Percentiles rank a stretch among this genome's conserved stretches.
Evolutionary conservation across 495 filamentous ascomycete genomes (phyloP).

Genomic region (Talaromyces adpressus): DNA sequence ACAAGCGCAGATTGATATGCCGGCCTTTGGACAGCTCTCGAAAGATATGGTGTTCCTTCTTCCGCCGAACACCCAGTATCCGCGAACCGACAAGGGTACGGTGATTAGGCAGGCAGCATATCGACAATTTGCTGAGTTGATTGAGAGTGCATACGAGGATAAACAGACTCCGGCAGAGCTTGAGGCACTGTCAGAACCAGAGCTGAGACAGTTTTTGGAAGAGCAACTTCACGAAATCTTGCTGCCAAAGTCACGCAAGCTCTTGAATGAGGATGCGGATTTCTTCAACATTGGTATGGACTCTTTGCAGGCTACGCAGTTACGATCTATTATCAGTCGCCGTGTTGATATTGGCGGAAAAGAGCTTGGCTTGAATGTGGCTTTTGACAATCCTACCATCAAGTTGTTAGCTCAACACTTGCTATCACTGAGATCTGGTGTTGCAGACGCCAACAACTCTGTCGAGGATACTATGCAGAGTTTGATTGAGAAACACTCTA

Average conservation of each 20-base stretch:
- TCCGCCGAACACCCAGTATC: conserved; percentile 36
- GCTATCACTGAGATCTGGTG: conserved; percentile 17
- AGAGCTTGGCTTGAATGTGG: conserved; percentile 36
- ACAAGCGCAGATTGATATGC: conserved; percentile 35
- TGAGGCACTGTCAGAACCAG: conserved; percentile 8
- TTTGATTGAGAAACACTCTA: conserved; percentile 33
- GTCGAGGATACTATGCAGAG: conserved; percentile 23
- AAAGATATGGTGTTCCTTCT: conserved; percentile 44
- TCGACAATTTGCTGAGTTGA: conserved; percentile 38
- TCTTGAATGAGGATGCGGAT: conserved; percentile 32
- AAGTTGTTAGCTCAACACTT: conserved; percentile 24
- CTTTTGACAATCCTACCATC: conserved; percentile 40
- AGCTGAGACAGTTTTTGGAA: conserved; percentile 12
- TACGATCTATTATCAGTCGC: conserved; percentile 34
- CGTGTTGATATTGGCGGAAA: conserved; percentile 23
- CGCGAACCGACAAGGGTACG: conserved; percentile 49
- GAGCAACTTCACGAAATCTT: background rate
- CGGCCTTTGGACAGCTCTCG: conserved; percentile 47
- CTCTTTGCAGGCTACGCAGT: conserved; percentile 43
- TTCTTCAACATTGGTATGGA: conserved; percentile 51
- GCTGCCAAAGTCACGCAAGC: background rate
- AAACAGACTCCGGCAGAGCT: background rate
- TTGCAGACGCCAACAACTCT: conserved; percentile 14
- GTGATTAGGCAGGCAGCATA: conserved; percentile 51
- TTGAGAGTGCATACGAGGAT: conserved; percentile 37